Base-by-base conservation (phyloP, 179 eudicot species). In the Silene vulgaris region DNA sequence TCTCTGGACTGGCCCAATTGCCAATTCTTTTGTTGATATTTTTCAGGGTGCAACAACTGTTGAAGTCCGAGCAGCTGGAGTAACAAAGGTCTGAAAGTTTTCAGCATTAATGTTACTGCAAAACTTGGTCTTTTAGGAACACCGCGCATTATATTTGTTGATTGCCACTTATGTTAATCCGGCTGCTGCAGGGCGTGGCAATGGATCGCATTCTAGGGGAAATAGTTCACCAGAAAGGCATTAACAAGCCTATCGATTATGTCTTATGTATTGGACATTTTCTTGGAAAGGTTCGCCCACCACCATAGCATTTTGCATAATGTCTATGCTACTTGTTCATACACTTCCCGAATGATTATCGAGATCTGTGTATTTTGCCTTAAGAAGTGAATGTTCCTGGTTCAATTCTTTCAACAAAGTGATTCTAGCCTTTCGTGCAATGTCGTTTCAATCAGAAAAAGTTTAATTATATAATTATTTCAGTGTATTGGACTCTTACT, bases 261-360 rank as follows among this genome's bases (percentile, higher is more conserved):
- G 97, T 91, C 69, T 78, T 91, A 62, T 91, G 96, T 65, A 56
- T 90, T 21, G 97, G 97, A 59, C 97, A 91, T 77, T 91, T 90
- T 82, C 91, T 88, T 20, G 78, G 83, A 8, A 91, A 91, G 97
- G 97, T 90, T 65, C 63, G 81, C 30, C 68, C 77, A 7, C 30
- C 4, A 0, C 40, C 40, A 35, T 35, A 35, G 40, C 37, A 32
- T 32, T 32, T 32, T 32, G 37, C 37, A 32, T 5, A 32, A 32
- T 32, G 37, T 3, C 37, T 32, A 32, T 4, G 5, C 6, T 23
- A 23, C 26, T 23, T 23, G 26, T 23, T 23, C 26, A 23, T 23
- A 23, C 26, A 23, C 26, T 23, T 20, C 65, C 65, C 7, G 1
- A 3, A 16, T 56, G 65, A 20, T 20, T 61, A 20, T 16, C 16